Evolutionary conservation across 108 stramenopile genomes (phyloP), one percentile per base, ranked within the genome.

Genomic region (Cyclotella cryptica): DNA sequence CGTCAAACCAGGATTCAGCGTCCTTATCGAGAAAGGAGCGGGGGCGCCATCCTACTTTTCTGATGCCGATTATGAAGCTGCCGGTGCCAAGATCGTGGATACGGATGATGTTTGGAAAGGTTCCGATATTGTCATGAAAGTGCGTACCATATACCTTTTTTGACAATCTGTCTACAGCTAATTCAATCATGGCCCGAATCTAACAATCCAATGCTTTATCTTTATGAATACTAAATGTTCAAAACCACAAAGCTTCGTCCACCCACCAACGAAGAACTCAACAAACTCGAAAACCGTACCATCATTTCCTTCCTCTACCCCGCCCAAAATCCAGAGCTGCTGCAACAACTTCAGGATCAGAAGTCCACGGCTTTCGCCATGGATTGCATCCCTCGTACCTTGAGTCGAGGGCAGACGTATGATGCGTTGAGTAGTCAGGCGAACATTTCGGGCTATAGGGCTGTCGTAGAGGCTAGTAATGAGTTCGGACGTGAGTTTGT

Each of bases 361-460:
- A 94, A 96, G 75, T 88, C 96, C 11, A 99, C 98, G 15, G 97
- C 92, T 44, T 96, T 99, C 80, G 96, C 96, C 43, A 96, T 99
- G 97, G 97, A 97, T 75, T 96, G 95, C 73, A 96, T 97, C 74
- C 97, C 97, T 14, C 80, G 99, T 21, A 98, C 98, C 15, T 87
- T 99, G 26, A 95, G 93, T 61, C 80, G 98, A 42, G 98, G 98
- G 14, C 98, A 99, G 81, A 96, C 98, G n/a, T 97, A 96, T 71
- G 98, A 99, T 90, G 97, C 96, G 4, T 81, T 99, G 22, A 88
- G 86, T 45, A 95, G 93, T 60, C 98, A 99, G 87, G 99, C 99
- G 19, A 99, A 99, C 77, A 98, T 99, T 60, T 90, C 96, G 17
- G 99, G 99, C 10, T 99, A 99, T 81, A 90, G 98, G 35, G 98